These are phyloP conservation scores for Coleophoma cylindrospora DNA, from an alignment of 2,329 filamentous ascomycete species.

Conservation along the genomic window DNA sequence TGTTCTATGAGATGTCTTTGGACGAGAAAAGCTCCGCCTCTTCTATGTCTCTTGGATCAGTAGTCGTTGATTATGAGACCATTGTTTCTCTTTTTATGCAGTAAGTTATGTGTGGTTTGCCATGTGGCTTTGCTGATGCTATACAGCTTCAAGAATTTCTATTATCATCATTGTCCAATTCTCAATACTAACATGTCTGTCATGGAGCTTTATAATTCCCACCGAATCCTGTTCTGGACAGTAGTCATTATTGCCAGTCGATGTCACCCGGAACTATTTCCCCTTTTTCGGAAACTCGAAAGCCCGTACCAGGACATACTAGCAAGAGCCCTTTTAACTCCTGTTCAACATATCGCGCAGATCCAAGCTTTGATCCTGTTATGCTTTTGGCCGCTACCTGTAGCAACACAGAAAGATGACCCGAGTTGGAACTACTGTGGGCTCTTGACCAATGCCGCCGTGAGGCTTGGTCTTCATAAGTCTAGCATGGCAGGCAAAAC, in stretches of 20 bases:
- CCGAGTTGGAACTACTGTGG: slow-evolving; percentile 12
- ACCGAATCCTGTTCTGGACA: slow-evolving; percentile 3
- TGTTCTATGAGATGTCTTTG: neutral
- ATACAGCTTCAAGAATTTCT: neutral
- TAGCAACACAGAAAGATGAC: slow-evolving; percentile 5
- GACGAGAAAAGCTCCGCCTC: neutral
- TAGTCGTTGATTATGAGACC: neutral
- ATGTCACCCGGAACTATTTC: slow-evolving; percentile 3
- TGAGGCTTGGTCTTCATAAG: slow-evolving; percentile 6
- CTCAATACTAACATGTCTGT: neutral
- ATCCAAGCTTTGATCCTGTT: slow-evolving; percentile 15
- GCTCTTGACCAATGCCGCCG: slow-evolving; percentile 7
- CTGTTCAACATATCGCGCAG: slow-evolving; percentile 1
- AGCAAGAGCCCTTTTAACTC: slow-evolving; percentile 2
- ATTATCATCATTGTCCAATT: neutral
- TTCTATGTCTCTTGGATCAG: neutral
- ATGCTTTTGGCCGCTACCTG: slow-evolving; percentile 20
- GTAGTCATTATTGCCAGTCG: slow-evolving; percentile 8
- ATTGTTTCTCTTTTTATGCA: neutral
- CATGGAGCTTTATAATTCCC: neutral
- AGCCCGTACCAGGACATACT: slow-evolving; percentile 6
- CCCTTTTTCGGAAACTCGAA: slow-evolving; percentile 1
- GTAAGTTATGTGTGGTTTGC: neutral
- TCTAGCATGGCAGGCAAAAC: neutral
- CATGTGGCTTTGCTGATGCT: neutral